These are phyloP conservation scores for Chrysanthemum makinoi DNA, from an alignment of 129 eudicot species.

Conservation along the genomic window DNA sequence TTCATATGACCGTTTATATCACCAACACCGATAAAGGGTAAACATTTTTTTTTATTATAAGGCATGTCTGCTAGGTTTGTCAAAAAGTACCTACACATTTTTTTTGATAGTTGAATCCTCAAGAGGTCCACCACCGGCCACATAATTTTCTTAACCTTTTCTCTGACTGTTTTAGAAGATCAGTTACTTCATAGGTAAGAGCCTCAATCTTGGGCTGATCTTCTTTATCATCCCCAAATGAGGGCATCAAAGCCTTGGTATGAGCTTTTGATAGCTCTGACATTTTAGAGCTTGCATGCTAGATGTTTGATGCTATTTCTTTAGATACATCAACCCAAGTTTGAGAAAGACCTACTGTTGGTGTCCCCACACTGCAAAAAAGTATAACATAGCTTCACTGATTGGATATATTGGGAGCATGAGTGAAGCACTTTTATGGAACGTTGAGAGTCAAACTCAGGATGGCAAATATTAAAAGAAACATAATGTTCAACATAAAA, in stretches of 20 bases:
- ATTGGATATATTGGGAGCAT: no score
- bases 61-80: no score
- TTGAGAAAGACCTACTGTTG: conserved; percentile 83
- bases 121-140: conserved; percentile 61
- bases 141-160: conserved; percentile 57
- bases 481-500: no score
- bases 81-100: no score
- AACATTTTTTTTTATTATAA: conserved; percentile 47
- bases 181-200: conserved; percentile 77
- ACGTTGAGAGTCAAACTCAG: no score
- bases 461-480: no score
- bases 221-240: conserved; percentile 89
- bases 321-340: conserved; percentile 96
- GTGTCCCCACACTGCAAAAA: conserved; percentile 54
- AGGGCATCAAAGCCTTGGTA: conserved; percentile 86
- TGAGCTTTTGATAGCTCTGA: conserved; percentile 82
- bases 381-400: background rate
- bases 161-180: conserved; percentile 57
- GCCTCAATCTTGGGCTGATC: conserved; percentile 75
- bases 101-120: conserved; percentile 40
- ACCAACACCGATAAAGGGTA: no score
- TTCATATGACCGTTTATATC: background rate
- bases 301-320: conserved; percentile 70
- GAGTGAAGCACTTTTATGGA: no score
- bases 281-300: conserved; percentile 62